Evolutionary conservation across 1,284 basidiomycete genomes (phyloP), one percentile per base, ranked within the genome.

Genomic region (Cutaneotrichosporon mucoides): DNA sequence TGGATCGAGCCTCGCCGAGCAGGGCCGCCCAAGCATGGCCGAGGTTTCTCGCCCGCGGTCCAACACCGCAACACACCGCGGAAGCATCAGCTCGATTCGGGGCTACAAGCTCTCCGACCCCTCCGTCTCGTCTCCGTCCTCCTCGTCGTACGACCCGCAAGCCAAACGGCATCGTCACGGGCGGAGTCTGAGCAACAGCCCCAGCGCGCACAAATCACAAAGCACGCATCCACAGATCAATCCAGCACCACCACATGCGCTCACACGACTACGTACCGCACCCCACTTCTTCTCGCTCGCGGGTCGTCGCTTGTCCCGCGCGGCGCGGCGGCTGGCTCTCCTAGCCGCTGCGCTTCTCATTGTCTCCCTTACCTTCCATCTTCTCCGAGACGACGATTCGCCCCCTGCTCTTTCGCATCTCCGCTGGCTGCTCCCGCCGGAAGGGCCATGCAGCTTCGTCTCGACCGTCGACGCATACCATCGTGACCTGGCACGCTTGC

Each of bases 381-480:
- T 45, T 11, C 6, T 37, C 5, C 10, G 34, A 13, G 9, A 44
- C 35, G 33, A 41, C 11, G 6, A 36, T 11, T 3, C 8, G 33
- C 15, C 38, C 11, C 34, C 35, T 13, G 16, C 15, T 12, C 5
- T 24, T 12, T 6, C 6, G 15, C 44, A 45, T 12, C 16, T 15
- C 4, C 10, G 15, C 3, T 15, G 44, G 16, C 16, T 24, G 7
- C 16, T 16, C 13, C 36, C 6, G 11, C 49, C 36, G 5, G 53
- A 55, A 10, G 10, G 36, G 11, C 24, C 56, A 34, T 76, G 74
- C 65, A 58, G 55, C 8, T 76, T 76, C 57, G 68, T 72, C 15
- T 73, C 71, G 6, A 66, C 73, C 8, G 63, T 73, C 10, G 72
- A 74, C 42, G 75, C 75, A 2, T 76, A 74, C 57, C 65, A 67